Evolutionary conservation across 306 rosid genomes (phyloP).

Genomic region (Cicer chorassanicum): DNA sequence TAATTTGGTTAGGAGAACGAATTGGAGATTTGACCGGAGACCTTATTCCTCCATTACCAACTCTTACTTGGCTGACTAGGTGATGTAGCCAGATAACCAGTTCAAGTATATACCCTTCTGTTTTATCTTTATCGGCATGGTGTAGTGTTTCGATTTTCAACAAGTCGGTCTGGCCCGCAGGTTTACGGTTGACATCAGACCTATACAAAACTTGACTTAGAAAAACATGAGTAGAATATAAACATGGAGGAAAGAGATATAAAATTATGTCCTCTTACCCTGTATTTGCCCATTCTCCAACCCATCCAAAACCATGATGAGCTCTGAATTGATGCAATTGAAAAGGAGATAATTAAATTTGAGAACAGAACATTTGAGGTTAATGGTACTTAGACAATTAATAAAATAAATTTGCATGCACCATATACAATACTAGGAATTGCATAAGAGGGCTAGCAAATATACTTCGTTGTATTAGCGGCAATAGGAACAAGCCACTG

Average conservation of each 20-base stretch:
- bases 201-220: constrained; percentile 52
- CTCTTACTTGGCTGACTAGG: constrained; percentile 80
- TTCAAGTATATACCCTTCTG: constrained; percentile 84
- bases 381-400: constrained; percentile 25
- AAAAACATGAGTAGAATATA: constrained; percentile 19
- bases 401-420: constrained; percentile 16
- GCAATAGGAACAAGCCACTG: constrained; percentile 98
- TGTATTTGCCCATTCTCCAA: constrained; percentile 99
- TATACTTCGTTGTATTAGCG: constrained; percentile 87
- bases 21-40: constrained; percentile 90
- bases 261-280: constrained; percentile 71
- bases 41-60: constrained; percentile 72
- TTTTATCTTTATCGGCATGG: constrained; percentile 86
- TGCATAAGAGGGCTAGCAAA: constrained; percentile 36
- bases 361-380: constrained; percentile 22
- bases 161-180: constrained; percentile 75
- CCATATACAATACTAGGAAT: constrained; percentile 36
- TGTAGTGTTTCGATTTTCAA: constrained; percentile 90
- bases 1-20: constrained; percentile 72
- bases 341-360: constrained; percentile 38
- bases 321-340: constrained; percentile 62
- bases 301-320: constrained; percentile 99
- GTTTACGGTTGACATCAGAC: constrained; percentile 74
- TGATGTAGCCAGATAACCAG: constrained; percentile 93
- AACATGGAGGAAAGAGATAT: constrained; percentile 24